A percentile compares a stretch with the other conserved stretches of the same genome.
phyloP scores from a whole-genome alignment of 495 filamentous ascomycete species.

The Lophium mytilinum region DNA sequence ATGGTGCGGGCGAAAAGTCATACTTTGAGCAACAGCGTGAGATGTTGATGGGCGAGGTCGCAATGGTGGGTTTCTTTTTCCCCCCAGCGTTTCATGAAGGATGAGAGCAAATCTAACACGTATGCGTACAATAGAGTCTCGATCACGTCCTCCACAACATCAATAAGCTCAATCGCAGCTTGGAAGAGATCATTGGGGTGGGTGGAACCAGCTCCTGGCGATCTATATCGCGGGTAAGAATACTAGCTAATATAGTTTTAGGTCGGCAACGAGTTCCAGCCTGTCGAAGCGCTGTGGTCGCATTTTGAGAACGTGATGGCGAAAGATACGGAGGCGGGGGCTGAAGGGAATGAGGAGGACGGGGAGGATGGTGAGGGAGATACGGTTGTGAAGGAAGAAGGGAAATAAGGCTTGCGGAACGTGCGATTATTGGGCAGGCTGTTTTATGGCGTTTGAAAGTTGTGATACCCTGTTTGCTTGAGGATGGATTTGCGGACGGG shows the following conservation, averaged over 20 bases:
- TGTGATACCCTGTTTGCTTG: too few species aligned
- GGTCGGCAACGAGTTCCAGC: constrained; percentile 94
- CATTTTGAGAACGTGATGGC: constrained; percentile 97
- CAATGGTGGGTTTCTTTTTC: constrained; percentile 47
- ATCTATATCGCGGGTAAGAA: background rate
- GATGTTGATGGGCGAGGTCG: constrained; percentile 68
- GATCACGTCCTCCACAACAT: constrained; percentile 93
- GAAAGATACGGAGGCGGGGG: constrained; percentile 43
- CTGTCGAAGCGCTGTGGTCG: constrained; percentile 91
- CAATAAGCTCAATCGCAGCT: constrained; percentile 84
- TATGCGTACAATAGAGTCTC: constrained; percentile 51
- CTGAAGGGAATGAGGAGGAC: constrained; percentile 27
- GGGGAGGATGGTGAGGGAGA: constrained; percentile 15
- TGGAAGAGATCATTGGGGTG: constrained; percentile 78
- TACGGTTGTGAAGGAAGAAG: constrained; percentile 10
- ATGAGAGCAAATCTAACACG: background rate
- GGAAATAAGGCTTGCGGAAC: background rate
- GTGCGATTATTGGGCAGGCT: too few species aligned
- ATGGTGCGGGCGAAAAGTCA: constrained; percentile 16
- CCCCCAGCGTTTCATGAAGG: background rate
- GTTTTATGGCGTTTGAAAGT: too few species aligned
- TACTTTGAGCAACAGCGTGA: constrained; percentile 77
- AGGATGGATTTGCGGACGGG: too few species aligned
- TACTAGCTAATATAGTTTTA: background rate
- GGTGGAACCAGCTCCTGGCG: constrained; percentile 23